Base-by-base conservation (phyloP, 345 rosid species). In the Gossypium anomalum region DNA sequence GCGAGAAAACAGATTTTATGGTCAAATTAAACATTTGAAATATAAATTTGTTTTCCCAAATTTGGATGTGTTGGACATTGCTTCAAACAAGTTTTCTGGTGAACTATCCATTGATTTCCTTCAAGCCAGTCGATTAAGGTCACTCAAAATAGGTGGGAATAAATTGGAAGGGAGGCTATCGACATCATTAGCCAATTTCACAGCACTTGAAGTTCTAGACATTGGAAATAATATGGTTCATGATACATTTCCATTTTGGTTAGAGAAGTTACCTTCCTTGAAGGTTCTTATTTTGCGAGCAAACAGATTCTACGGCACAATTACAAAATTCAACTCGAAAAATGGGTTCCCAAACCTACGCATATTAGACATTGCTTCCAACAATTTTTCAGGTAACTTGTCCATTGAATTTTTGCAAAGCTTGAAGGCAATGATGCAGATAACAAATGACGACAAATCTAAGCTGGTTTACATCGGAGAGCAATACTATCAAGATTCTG, bases 331-430 rank as follows among this genome's bases (percentile, higher is more conserved):
- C 2, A 2, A 58, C 34, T 2, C 0, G 0, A 0, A 16, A 22
- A 17, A 0, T 41, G 7, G 11, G 15, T 76, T 75, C n/a, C 3
- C 62, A 15, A 61, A 12, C 12, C 13, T 78, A 38, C 63, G 7
- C 2, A 55, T 75, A 27, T 0, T 58, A 38, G 70, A 53, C 47
- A 59, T 67, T 19, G 71, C 75, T 29, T 44, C 22, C 2, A 76
- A 73, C 51, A 34, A 67, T 0, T 62, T 82, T 55, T 17, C 74
- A 14, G 75, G 81, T 6, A 11, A n/a, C 2, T n/a, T 78, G 9
- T 76, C 57, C 16, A 2, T 15, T n/a, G 41, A 38, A 11, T 59
- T 51, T 55, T 34, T 67, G 22, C 19, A 43, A 52, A 17, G 7
- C 34, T 75, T 68, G 60, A 61, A 66, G 6, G 62, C 73, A 2